These are phyloP conservation scores for Capsaspora owczarzaki DNA, from an alignment of 78 protist species.

Conservation along the genomic window DNA sequence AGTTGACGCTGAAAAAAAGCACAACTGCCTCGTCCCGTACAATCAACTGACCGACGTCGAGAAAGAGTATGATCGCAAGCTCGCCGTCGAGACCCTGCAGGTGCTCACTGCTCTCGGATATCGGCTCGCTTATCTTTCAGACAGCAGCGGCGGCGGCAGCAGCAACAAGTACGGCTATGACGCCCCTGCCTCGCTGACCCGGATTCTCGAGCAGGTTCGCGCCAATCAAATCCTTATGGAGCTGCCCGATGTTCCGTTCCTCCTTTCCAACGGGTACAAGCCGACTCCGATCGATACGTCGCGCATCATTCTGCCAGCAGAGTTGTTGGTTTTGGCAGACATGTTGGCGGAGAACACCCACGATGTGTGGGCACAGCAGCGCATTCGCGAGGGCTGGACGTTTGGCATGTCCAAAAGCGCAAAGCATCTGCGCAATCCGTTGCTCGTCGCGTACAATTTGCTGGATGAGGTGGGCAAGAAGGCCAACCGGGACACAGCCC, in stretches of 20 bases:
- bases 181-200: background rate
- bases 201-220: too few relatives aligned
- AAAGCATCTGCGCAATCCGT: background rate
- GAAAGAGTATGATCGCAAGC: background rate
- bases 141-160: too few relatives aligned
- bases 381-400: background rate
- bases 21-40: background rate
- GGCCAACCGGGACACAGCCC: background rate
- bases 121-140: background rate
- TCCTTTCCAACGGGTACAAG: background rate
- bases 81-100: conserved; percentile 3
- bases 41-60: background rate
- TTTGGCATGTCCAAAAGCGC: background rate
- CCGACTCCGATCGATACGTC: background rate
- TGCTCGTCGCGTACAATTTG: background rate
- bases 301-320: background rate
- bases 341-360: background rate
- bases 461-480: background rate
- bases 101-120: background rate
- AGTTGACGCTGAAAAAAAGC: background rate
- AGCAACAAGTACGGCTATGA: too few relatives aligned
- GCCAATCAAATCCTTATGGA: too few relatives aligned
- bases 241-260: background rate
- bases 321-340: background rate
- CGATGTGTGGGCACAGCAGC: conserved; percentile 1